Percentiles rank a stretch among this genome's conserved stretches.
These are phyloP conservation scores for Primulina tabacum DNA, from an alignment of 257 asterid species.

Conservation along the genomic window DNA sequence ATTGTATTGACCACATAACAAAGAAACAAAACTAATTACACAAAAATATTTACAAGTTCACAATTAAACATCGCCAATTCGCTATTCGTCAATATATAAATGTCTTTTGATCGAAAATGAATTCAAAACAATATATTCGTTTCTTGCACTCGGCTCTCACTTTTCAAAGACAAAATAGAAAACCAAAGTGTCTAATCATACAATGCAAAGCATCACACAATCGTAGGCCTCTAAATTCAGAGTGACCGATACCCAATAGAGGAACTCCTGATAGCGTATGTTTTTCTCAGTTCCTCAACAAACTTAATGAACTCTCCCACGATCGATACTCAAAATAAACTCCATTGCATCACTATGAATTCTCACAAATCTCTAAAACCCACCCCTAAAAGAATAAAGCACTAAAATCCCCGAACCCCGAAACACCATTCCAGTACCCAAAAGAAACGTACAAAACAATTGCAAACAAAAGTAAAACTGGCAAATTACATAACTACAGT, in stretches of 20 bases:
- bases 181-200: background rate
- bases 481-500: constrained; percentile 13
- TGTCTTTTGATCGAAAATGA: background rate
- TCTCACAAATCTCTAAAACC: constrained; percentile 1
- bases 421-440: constrained; percentile 13
- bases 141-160: background rate
- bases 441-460: constrained; percentile 13
- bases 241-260: background rate
- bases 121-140: background rate
- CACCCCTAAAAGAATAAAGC: constrained; percentile 5
- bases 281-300: constrained; percentile 8
- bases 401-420: constrained; percentile 12
- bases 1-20: background rate
- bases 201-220: background rate
- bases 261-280: background rate
- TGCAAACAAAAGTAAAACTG: background rate
- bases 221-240: background rate
- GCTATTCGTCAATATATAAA: background rate
- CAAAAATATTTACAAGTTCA: background rate
- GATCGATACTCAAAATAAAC: background rate
- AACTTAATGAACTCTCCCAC: background rate
- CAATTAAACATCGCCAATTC: background rate
- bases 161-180: constrained; percentile 17
- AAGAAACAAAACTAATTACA: background rate
- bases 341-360: background rate